phyloP scores from a whole-genome alignment of 2,329 filamentous ascomycete genomes.

The Ophiostoma australiae region DNA sequence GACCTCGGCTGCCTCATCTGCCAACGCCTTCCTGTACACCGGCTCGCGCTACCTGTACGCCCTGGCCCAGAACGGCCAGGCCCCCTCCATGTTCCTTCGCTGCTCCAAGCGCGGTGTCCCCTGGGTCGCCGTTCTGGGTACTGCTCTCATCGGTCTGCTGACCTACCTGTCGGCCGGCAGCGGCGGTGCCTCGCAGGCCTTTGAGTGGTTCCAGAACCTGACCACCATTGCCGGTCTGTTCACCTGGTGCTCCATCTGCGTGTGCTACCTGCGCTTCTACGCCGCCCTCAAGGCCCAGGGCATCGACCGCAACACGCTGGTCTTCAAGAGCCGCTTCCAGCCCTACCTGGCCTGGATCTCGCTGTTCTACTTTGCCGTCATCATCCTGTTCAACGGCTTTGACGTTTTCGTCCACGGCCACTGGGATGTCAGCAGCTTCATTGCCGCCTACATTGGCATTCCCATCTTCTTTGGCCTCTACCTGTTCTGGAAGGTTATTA shows the following conservation, averaged over 20 bases:
- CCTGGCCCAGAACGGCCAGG: conserved; percentile 55
- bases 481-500: conserved; percentile 53
- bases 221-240: conserved; percentile 66
- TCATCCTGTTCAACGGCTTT: conserved; percentile 69
- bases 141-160: conserved; percentile 57
- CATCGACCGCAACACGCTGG: conserved; percentile 57
- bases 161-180: conserved; percentile 65
- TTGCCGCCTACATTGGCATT: conserved; percentile 60
- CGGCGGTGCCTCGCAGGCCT: conserved; percentile 48
- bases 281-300: conserved; percentile 61
- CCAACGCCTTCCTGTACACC: conserved; percentile 55
- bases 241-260: conserved; percentile 61
- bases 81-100: conserved; percentile 52
- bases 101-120: conserved; percentile 53
- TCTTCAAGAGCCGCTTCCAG: conserved; percentile 61
- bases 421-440: conserved; percentile 45
- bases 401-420: conserved; percentile 61
- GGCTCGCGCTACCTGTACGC: conserved; percentile 58
- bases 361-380: conserved; percentile 59
- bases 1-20: conserved; percentile 54
- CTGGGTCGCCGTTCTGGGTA: conserved; percentile 36
- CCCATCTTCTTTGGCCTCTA: conserved; percentile 59
- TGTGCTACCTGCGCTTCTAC: conserved; percentile 66
- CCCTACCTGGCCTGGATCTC: conserved; percentile 64
- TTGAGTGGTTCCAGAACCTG: conserved; percentile 30